Conservation (phyloP, 768 basidiomycete genomes). For the Leccinum subtestaceum region DNA sequence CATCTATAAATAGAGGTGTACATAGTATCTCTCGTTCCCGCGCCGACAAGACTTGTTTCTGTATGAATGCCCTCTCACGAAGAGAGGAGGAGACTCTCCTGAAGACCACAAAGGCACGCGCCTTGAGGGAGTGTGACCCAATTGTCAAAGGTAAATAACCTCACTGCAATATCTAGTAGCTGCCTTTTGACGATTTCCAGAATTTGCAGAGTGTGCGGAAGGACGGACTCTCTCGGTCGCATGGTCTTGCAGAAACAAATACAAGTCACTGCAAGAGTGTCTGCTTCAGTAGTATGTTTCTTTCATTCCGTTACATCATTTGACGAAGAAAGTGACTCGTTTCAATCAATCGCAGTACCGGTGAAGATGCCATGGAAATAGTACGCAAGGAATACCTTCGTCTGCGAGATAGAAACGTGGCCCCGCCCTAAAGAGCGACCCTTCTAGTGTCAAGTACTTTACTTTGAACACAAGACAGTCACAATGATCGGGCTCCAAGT, state of each 20-base stretch:
- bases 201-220: constrained; percentile 79
- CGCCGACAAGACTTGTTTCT: not conserved
- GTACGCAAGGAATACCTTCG: constrained; percentile 73
- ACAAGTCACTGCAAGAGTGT: constrained; percentile 71
- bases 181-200: constrained; percentile 38
- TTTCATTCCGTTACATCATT: not conserved
- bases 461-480: not conserved
- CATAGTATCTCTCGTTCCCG: not conserved
- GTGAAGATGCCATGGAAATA: constrained; percentile 68
- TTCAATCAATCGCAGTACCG: constrained; percentile 47
- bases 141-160: constrained; percentile 58
- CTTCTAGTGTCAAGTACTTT: not conserved
- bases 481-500: not conserved
- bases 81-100: constrained; percentile 84
- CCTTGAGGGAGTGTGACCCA: constrained; percentile 73
- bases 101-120: constrained; percentile 77
- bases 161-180: not conserved
- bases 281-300: constrained; percentile 72
- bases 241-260: constrained; percentile 75
- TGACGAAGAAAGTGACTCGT: not conserved
- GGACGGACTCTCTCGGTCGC: constrained; percentile 81
- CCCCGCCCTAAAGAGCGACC: constrained; percentile 1
- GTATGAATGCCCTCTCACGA: constrained; percentile 82
- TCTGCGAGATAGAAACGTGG: constrained; percentile 43
- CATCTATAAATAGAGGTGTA: not conserved